Evolutionary conservation across 331 rosid genomes (phyloP), one percentile per base, ranked within the genome.

Genomic region (Prunus yedoensis): DNA sequence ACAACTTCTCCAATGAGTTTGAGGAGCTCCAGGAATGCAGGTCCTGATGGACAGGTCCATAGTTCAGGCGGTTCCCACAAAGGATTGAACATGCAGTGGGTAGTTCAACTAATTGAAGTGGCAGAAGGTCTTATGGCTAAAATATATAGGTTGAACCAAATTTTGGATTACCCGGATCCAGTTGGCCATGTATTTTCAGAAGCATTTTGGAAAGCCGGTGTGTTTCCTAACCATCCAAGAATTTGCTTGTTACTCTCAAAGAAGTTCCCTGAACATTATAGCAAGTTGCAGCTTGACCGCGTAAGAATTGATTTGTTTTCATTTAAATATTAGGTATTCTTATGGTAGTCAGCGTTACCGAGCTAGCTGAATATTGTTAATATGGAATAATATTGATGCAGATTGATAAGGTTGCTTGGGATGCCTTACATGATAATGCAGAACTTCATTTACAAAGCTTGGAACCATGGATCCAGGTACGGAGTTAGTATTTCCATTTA

Each of bases 121-220:
- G 99, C 93, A 0, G 92, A 94, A 73, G 99, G 99, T 81, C 93
- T 94, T 84, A 89, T 94, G 99, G 97, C 97, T 81, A 92, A 92
- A 87, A 92, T 92, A 90, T 89, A 94, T 87, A 88, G 97, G 88
- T 83, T 94, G 74, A 92, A 92, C 82, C 99, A 94, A 78, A 92
- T 92, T 77, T 85, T 94, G 93, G 99, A 92, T 85, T 94, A 87
- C 83, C 99, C 99, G 8, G 97, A 94, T 82, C 92, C 97, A 46
- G 79, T 89, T 71, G 88, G 90, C 77, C 92, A 86, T 80, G 85
- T 83, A 21, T 92, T 88, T 88, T 89, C 96, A 41, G 97, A 94
- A 28, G 90, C 91, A 17, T 94, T 86, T 90, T 94, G 99, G 99
- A 94, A 92, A 85, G 86, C 97, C 0, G 92, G 97, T 51, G 93